Evolutionary conservation across 352 stramenopile species (phyloP).

Genomic region (Pythium diclinum): DNA sequence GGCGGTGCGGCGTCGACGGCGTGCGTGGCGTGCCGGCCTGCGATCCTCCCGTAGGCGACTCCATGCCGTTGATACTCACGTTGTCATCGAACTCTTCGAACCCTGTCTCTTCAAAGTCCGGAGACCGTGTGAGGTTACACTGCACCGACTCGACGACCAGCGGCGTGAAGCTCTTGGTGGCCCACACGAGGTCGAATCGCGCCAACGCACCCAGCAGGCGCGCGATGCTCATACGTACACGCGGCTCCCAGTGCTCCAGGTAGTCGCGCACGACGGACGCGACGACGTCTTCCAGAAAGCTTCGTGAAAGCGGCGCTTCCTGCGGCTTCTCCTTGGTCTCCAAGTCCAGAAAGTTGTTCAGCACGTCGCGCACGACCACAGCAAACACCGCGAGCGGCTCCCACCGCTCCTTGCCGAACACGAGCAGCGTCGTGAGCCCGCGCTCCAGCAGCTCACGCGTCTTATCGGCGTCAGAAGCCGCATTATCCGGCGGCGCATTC

Average conservation of each 20-base stretch:
- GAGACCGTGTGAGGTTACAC: slow-evolving; percentile 67
- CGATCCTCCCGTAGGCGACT: slow-evolving; percentile 53
- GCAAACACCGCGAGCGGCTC: slow-evolving; percentile 68
- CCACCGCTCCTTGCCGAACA: slow-evolving; percentile 63
- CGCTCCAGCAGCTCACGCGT: slow-evolving; percentile 42
- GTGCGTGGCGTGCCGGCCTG: slow-evolving; percentile 62
- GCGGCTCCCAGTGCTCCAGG: slow-evolving; percentile 85
- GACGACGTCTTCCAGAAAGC: slow-evolving; percentile 47
- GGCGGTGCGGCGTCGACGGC: slow-evolving; percentile 70
- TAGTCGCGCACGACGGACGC: slow-evolving; percentile 41
- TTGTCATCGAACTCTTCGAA: slow-evolving; percentile 80
- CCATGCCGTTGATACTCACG: slow-evolving; percentile 76
- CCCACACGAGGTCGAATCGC: slow-evolving; percentile 49
- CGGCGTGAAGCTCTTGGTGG: slow-evolving; percentile 58
- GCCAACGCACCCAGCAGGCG: slow-evolving; percentile 69
- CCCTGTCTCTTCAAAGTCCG: slow-evolving; percentile 76
- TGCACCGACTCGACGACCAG: slow-evolving; percentile 77
- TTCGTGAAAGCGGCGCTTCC: slow-evolving; percentile 30
- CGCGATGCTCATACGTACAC: slow-evolving; percentile 77
- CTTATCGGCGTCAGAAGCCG: slow-evolving; percentile 15
- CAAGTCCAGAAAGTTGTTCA: slow-evolving; percentile 34
- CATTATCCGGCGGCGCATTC: slow-evolving; percentile 10
- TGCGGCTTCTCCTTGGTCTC: slow-evolving; percentile 24
- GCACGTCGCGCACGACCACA: slow-evolving; percentile 52
- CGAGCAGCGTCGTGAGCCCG: slow-evolving; percentile 47